Percentiles rank a stretch among this genome's conserved stretches.
Evolutionary conservation across 768 basidiomycete genomes (phyloP).

Genomic region (Tricholoma terreum): DNA sequence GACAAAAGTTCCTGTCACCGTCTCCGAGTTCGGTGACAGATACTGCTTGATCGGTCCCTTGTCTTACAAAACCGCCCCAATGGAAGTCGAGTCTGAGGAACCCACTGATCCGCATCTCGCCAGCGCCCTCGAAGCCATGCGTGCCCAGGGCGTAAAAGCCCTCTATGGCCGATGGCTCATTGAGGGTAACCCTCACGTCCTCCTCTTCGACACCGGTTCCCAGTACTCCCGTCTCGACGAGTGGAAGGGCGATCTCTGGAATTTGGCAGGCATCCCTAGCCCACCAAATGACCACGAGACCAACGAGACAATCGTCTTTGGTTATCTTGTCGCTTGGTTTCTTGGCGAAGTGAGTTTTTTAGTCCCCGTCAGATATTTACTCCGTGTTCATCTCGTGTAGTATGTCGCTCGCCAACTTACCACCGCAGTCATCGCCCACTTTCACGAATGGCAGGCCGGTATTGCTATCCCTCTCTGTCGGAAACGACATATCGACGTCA

Average conservation of each 20-base stretch:
- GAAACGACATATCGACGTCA: slow-evolving; percentile 96
- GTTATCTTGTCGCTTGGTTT: slow-evolving; percentile 99
- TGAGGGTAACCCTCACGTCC: slow-evolving; percentile 92
- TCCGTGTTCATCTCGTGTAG: slow-evolving; percentile 34
- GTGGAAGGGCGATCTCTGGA: slow-evolving; percentile 99
- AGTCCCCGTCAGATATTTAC: slow-evolving; percentile 7
- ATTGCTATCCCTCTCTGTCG: slow-evolving; percentile 92
- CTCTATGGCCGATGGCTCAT: slow-evolving; percentile 98
- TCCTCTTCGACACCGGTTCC: slow-evolving; percentile 93
- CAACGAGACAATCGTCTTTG: slow-evolving; percentile 96
- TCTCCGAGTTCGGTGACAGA: slow-evolving; percentile 91
- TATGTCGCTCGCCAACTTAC: slow-evolving; percentile 77
- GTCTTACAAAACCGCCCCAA: slow-evolving; percentile 95
- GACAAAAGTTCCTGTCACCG: slow-evolving; percentile 98
- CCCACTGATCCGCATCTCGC: slow-evolving; percentile 78
- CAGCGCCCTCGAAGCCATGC: slow-evolving; percentile 79
- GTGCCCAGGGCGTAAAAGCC: slow-evolving; percentile 84
- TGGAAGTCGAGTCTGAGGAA: slow-evolving; percentile 96
- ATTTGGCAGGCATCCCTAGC: slow-evolving; percentile 94
- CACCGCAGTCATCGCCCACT: slow-evolving; percentile 92
- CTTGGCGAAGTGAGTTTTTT: slow-evolving; percentile 80
- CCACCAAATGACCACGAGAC: slow-evolving; percentile 97
- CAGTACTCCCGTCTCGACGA: slow-evolving; percentile 88
- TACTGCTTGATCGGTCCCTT: slow-evolving; percentile 98
- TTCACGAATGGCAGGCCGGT: slow-evolving; percentile 99